phyloP scores from a whole-genome alignment of 352 stramenopile genomes.

The Thraustochytrium striatum region DNA sequence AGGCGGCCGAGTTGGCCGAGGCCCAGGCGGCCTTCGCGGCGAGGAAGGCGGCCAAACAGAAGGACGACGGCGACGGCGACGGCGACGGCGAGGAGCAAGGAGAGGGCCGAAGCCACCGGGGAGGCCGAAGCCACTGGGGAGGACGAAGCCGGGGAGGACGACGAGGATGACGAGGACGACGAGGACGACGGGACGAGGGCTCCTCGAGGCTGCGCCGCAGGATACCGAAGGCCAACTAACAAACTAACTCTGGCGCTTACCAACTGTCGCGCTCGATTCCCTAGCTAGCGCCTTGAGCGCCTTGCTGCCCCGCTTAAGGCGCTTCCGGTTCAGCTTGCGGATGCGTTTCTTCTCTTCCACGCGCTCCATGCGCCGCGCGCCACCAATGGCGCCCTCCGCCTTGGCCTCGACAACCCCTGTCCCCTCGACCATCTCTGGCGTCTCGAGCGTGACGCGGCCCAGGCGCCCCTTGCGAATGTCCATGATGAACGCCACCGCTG shows the following conservation, averaged over 20 bases:
- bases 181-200: background rate
- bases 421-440: slow-evolving; percentile 13
- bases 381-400: background rate
- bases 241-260: background rate
- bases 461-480: slow-evolving; percentile 5
- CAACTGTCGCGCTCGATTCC: background rate
- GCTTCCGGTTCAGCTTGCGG: background rate
- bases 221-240: background rate
- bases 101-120: background rate
- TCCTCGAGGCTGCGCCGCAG: background rate
- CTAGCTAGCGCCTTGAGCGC: background rate
- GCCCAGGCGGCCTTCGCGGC: no score
- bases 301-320: background rate
- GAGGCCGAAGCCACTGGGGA: slow-evolving; percentile 6
- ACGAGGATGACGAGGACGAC: slow-evolving; percentile 37
- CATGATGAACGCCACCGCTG: background rate
- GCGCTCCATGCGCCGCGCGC: background rate
- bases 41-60: background rate
- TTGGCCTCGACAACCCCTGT: background rate
- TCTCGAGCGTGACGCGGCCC: slow-evolving; percentile 19
- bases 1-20: no score
- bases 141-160: slow-evolving; percentile 15
- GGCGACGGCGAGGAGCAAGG: background rate
- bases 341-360: background rate
- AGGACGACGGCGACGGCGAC: slow-evolving; percentile 21